These are phyloP conservation scores for Pyrus communis DNA, from an alignment of 306 rosid genomes.

Conservation along the genomic window DNA sequence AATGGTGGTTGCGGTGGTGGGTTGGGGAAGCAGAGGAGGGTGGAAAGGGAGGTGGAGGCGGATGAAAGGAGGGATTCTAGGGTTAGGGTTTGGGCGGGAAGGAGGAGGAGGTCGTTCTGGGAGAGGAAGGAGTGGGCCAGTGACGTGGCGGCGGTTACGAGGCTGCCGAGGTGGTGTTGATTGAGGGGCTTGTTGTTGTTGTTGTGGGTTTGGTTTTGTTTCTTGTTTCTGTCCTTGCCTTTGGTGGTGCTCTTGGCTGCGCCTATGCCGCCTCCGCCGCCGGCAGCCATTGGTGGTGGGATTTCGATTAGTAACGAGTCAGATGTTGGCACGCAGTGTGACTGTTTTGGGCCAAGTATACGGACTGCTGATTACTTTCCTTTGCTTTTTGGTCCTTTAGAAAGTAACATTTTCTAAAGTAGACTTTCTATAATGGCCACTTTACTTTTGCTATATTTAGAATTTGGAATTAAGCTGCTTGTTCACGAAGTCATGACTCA, in stretches of 20 bases:
- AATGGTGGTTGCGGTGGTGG: slow-evolving; percentile 15
- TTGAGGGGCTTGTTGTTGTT: neutral
- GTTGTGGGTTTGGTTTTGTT: neutral
- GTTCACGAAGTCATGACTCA: too few species aligned
- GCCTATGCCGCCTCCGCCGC: neutral
- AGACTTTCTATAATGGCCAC: neutral
- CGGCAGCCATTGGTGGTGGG: slow-evolving; percentile 21
- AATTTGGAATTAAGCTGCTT: neutral
- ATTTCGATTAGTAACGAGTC: neutral
- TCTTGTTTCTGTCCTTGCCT: slow-evolving; percentile 8
- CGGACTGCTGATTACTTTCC: neutral
- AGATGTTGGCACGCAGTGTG: neutral
- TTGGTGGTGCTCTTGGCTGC: neutral
- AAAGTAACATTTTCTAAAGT: neutral
- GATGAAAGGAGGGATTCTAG: slow-evolving; percentile 49
- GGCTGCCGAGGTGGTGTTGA: slow-evolving; percentile 13
- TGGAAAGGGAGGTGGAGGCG: slow-evolving; percentile 24
- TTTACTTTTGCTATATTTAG: neutral
- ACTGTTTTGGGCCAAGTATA: neutral
- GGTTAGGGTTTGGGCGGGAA: slow-evolving; percentile 46
- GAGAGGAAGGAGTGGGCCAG: slow-evolving; percentile 53
- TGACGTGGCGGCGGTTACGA: slow-evolving; percentile 29
- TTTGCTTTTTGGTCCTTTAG: neutral
- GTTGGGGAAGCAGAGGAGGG: neutral
- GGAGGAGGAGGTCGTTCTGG: slow-evolving; percentile 46